phyloP scores from a whole-genome alignment of 1,284 basidiomycete genomes.

The Ganoderma boninense region DNA sequence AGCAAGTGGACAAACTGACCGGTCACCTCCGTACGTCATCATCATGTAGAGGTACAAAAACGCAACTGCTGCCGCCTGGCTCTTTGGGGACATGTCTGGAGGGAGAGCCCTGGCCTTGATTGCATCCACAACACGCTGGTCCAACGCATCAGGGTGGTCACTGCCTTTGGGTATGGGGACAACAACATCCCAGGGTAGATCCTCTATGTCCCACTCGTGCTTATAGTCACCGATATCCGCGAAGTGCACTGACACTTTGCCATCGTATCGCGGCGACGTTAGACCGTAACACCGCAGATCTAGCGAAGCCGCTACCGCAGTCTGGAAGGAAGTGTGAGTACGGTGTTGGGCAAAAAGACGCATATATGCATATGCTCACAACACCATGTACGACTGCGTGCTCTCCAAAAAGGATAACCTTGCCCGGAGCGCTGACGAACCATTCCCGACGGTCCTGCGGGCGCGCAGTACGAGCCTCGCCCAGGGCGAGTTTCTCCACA shows the following conservation, averaged over 20 bases:
- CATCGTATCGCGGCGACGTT: conserved; percentile 78
- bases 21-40: conserved; percentile 61
- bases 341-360: conserved; percentile 10
- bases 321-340: conserved; percentile 54
- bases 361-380: conserved; percentile 59
- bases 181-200: conserved; percentile 88
- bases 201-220: conserved; percentile 82
- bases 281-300: conserved; percentile 96
- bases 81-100: conserved; percentile 54
- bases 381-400: conserved; percentile 99
- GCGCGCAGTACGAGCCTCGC: conserved; percentile 40
- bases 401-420: conserved; percentile 98
- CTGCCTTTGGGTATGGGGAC: conserved; percentile 60
- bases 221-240: conserved; percentile 83
- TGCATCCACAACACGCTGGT: conserved; percentile 75
- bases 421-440: conserved; percentile 96
- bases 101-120: conserved; percentile 65
- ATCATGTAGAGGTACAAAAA: conserved; percentile 97
- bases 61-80: conserved; percentile 77
- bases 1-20: conserved; percentile 52
- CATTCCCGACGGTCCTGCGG: conserved; percentile 66
- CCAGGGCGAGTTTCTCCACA: conserved; percentile 70
- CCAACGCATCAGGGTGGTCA: conserved; percentile 72
- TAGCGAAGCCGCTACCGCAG: conserved; percentile 94
- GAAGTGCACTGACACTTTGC: conserved; percentile 81